Conservation (phyloP, 495 filamentous ascomycete genomes). For the Oidiodendron maius region DNA sequence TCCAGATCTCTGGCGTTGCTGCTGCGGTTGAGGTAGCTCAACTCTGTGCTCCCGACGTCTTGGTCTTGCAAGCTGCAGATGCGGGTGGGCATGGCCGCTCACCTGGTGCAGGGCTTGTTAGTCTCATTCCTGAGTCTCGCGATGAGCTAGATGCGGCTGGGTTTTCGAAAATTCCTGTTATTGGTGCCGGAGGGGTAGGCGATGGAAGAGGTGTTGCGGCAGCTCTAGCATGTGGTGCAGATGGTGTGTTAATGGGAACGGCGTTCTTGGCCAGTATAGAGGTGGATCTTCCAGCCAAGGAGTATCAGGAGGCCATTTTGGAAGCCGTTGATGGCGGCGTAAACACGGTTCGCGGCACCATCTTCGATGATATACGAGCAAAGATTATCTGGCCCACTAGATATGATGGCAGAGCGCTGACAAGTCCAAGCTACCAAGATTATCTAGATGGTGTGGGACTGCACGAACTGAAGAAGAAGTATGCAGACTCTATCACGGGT, state of each 20-base stretch:
- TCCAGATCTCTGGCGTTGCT: conserved; percentile 55
- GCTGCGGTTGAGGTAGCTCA: conserved; percentile 43
- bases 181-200: conserved; percentile 59
- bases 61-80: conserved; percentile 68
- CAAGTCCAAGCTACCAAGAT: conserved; percentile 56
- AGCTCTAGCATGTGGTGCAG: conserved; percentile 51
- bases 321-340: conserved; percentile 54
- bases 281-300: conserved; percentile 43
- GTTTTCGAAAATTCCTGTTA: conserved; percentile 43
- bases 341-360: conserved; percentile 54
- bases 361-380: conserved; percentile 66
- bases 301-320: conserved; percentile 52
- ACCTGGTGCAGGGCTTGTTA: conserved; percentile 33
- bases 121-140: conserved; percentile 29
- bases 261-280: conserved; percentile 54
- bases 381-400: conserved; percentile 56
- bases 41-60: conserved; percentile 45
- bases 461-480: conserved; percentile 50
- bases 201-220: conserved; percentile 54
- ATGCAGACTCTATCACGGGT: conserved; percentile 39
- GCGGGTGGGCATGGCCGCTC: conserved; percentile 60
- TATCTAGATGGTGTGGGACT: conserved; percentile 44
- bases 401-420: conserved; percentile 55
- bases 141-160: conserved; percentile 31
- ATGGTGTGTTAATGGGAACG: conserved; percentile 56